Conservation (phyloP, 179 eudicot genomes). For the Kewa caespitosa region DNA sequence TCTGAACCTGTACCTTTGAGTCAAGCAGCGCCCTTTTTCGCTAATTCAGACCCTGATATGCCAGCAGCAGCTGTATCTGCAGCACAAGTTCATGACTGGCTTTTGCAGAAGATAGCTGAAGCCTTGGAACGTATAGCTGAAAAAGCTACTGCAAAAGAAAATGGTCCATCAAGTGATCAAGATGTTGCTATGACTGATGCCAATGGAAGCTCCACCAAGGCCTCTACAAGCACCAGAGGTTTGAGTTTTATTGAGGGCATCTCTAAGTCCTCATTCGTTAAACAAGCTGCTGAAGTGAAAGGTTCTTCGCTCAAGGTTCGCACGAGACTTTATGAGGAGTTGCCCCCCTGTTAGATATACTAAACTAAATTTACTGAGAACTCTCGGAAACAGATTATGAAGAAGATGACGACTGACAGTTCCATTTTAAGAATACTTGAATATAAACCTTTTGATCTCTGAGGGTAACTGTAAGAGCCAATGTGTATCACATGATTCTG, state of each 20-base stretch:
- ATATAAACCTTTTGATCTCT: not conserved
- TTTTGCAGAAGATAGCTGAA: slow-evolving; percentile 68
- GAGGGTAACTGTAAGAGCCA: not conserved
- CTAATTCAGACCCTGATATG: slow-evolving; percentile 98
- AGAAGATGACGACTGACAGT: not conserved
- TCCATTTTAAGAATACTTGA: not conserved
- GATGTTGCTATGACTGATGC: slow-evolving; percentile 91
- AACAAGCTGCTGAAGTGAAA: slow-evolving; percentile 77
- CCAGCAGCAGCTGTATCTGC: slow-evolving; percentile 97
- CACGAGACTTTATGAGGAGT: not conserved
- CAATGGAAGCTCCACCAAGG: slow-evolving; percentile 52
- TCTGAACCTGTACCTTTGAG: slow-evolving; percentile 67
- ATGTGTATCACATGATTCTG: not conserved
- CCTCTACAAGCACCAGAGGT: slow-evolving; percentile 65
- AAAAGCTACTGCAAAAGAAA: slow-evolving; percentile 68
- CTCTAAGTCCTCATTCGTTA: slow-evolving; percentile 78
- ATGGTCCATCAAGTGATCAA: slow-evolving; percentile 65
- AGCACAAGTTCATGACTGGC: slow-evolving; percentile 92
- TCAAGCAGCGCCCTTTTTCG: slow-evolving; percentile 85
- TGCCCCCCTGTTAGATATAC: not conserved
- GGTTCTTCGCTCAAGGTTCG: slow-evolving; percentile 82
- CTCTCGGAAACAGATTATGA: not conserved
- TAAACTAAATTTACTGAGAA: not conserved
- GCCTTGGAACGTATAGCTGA: slow-evolving; percentile 76
- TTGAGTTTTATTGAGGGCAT: slow-evolving; percentile 78